These are phyloP conservation scores for Hamamelis virginiana DNA, from an alignment of 164 flowering plant species.

Conservation along the genomic window DNA sequence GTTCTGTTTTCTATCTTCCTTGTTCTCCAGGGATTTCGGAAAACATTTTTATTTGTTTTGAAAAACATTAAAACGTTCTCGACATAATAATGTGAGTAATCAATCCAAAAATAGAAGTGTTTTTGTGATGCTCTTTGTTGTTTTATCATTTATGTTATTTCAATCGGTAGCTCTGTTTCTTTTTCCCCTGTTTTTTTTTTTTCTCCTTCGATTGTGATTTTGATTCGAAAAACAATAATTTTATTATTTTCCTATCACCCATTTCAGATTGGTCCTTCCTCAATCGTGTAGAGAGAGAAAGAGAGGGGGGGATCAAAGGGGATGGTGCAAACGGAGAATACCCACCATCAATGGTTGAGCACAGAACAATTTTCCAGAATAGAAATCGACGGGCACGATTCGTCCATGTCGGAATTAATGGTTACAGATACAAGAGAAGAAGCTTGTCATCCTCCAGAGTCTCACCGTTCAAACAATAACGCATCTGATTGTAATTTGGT, in stretches of 20 bases:
- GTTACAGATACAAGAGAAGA: slow-evolving; percentile 8
- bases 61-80: neutral
- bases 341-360: slow-evolving; percentile 23
- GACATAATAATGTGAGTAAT: neutral
- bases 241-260: neutral
- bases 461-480: neutral
- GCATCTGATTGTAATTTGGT: slow-evolving; percentile 29
- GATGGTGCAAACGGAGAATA: slow-evolving; percentile 22
- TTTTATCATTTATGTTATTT: neutral
- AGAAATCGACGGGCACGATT: slow-evolving; percentile 10
- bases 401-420: slow-evolving; percentile 13
- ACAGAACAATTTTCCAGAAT: slow-evolving; percentile 15
- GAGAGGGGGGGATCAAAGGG: neutral
- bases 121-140: neutral
- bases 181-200: neutral
- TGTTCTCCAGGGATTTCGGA: slow-evolving; percentile 30
- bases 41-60: neutral
- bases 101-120: neutral
- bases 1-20: slow-evolving; percentile 10
- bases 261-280: neutral
- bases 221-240: neutral
- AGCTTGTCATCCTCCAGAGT: slow-evolving; percentile 1
- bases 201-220: neutral
- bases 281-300: slow-evolving; percentile 1
- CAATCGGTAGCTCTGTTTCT: neutral